Percentiles rank a stretch among this genome's conserved stretches.
phyloP scores from a whole-genome alignment of 1,284 basidiomycete genomes.

The Singerocomus rubriflavus region DNA sequence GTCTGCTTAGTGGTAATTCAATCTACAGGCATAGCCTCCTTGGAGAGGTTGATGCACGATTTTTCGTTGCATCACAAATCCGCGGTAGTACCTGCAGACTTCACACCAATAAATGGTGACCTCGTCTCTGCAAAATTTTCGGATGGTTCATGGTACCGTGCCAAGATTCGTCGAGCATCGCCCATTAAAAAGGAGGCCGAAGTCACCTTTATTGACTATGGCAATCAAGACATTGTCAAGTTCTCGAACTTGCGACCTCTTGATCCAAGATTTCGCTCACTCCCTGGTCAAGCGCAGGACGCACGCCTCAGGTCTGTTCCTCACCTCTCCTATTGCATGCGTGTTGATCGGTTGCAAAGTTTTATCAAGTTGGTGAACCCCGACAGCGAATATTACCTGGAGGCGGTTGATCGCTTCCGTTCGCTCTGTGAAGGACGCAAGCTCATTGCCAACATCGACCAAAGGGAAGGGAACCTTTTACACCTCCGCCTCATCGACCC shows the following conservation, averaged over 20 bases:
- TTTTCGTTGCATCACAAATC: conserved; percentile 83
- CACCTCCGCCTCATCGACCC: conserved; percentile 91
- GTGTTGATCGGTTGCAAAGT: conserved; percentile 39
- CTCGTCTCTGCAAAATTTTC: conserved; percentile 89
- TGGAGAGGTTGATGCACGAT: conserved; percentile 93
- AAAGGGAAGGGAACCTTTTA: conserved; percentile 71
- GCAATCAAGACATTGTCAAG: conserved; percentile 82
- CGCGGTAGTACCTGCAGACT: conserved; percentile 57
- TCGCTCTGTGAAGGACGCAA: conserved; percentile 84
- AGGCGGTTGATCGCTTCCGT: conserved; percentile 84
- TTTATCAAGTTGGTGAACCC: conserved; percentile 80
- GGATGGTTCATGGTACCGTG: conserved; percentile 93
- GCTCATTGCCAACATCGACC: conserved; percentile 87
- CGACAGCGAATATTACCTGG: conserved; percentile 80
- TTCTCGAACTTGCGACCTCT: conserved; percentile 79
- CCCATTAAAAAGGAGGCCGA: conserved; percentile 86
- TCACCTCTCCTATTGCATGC: neutral
- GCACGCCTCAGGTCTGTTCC: conserved; percentile 67
- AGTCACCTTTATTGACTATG: conserved; percentile 85
- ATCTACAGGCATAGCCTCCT: conserved; percentile 69
- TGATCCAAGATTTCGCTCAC: conserved; percentile 80
- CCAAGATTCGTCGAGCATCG: conserved; percentile 79
- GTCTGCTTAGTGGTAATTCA: neutral
- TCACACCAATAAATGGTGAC: conserved; percentile 80
- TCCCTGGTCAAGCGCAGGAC: conserved; percentile 83